These are phyloP conservation scores for Calonectria ilicicola DNA, from an alignment of 2,329 filamentous ascomycete species.

Conservation along the genomic window DNA sequence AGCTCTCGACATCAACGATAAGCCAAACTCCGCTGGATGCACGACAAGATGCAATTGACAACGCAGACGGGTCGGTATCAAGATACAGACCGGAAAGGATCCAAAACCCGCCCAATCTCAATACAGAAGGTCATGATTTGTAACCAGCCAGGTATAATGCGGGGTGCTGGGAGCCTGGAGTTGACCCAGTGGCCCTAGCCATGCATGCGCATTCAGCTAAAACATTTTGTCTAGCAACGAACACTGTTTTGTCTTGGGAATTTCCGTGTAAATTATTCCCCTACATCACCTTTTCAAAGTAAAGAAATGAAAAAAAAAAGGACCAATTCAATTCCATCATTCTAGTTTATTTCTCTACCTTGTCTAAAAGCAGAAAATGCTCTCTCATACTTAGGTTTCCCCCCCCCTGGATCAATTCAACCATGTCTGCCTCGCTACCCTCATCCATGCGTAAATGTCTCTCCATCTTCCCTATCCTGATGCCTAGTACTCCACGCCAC, in stretches of 20 bases:
- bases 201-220: not conserved
- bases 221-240: not conserved
- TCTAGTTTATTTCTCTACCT: not conserved
- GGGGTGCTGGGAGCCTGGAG: not conserved
- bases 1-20: not conserved
- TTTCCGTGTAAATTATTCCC: not conserved
- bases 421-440: not conserved
- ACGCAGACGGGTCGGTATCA: not conserved
- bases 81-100: not conserved
- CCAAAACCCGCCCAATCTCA: not conserved
- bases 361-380: not conserved
- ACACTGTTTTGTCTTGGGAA: not conserved
- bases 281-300: too few species aligned
- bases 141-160: not conserved
- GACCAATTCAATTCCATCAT: not conserved
- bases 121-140: not conserved
- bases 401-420: not conserved
- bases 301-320: too few species aligned
- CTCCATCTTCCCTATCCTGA: slow-evolving; percentile 6
- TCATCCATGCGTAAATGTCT: not conserved
- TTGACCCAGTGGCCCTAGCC: not conserved
- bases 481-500: slow-evolving; percentile 16
- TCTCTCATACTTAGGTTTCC: not conserved
- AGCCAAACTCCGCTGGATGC: not conserved
- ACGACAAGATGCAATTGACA: not conserved